phyloP scores from a whole-genome alignment of 768 basidiomycete genomes.

The Leucogyrophana mollusca region DNA sequence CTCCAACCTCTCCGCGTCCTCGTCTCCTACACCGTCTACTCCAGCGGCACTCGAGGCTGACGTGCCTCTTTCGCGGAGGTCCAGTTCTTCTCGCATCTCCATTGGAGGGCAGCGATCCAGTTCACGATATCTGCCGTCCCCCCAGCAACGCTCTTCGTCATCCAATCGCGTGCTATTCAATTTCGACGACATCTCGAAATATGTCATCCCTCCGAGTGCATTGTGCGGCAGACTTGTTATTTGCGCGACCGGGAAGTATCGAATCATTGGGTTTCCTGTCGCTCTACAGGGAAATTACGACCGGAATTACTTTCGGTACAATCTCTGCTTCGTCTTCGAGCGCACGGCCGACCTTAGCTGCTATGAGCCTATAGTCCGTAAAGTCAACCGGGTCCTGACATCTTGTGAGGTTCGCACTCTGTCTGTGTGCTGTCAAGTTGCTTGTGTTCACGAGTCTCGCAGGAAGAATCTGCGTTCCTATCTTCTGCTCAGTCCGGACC shows the following conservation, averaged over 20 bases:
- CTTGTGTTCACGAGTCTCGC: conserved; percentile 6
- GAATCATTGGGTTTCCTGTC: conserved; percentile 91
- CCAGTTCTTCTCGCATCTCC: conserved; percentile 51
- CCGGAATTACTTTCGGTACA: conserved; percentile 89
- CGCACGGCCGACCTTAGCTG: conserved; percentile 88
- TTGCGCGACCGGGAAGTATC: conserved; percentile 76
- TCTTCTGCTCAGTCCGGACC: conserved; percentile 69
- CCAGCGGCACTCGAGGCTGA: conserved; percentile 29
- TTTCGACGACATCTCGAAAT: conserved; percentile 89
- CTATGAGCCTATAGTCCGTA: conserved; percentile 94
- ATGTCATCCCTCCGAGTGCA: conserved; percentile 85
- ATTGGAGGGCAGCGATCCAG: conserved; percentile 43
- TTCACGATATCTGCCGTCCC: conserved; percentile 42
- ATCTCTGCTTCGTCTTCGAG: conserved; percentile 96
- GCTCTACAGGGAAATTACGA: conserved; percentile 74
- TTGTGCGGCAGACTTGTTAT: conserved; percentile 89
- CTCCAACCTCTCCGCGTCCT: conserved; percentile 25
- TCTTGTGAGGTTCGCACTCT: conserved; percentile 75
- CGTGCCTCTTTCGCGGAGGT: conserved; percentile 43
- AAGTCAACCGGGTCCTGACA: conserved; percentile 86
- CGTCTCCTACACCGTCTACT: conserved; percentile 35
- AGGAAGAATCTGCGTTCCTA: conserved; percentile 90
- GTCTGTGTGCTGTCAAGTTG: background rate
- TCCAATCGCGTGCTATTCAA: conserved; percentile 67
- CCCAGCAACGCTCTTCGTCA: conserved; percentile 49